Percentiles rank a stretch among this genome's conserved stretches.
Evolutionary conservation across 805 yeast genomes (phyloP).

Genomic region (Monosporozyma siamensis): DNA sequence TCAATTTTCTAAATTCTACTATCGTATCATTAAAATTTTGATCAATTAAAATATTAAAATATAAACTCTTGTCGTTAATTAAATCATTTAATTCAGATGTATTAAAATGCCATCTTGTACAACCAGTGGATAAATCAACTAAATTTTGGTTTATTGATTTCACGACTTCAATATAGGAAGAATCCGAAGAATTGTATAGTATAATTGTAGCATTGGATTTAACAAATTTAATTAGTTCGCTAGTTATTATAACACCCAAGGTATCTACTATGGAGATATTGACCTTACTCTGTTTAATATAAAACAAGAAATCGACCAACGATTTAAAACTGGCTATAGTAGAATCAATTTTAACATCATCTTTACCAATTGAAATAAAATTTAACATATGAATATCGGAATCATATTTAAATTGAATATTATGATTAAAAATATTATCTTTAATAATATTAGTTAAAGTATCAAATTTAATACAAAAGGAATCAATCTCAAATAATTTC

Average conservation of each 20-base stretch:
- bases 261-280: background rate
- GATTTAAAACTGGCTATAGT: constrained; percentile 8
- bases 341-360: background rate
- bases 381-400: background rate
- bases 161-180: constrained; percentile 7
- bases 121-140: constrained; percentile 7
- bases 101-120: constrained; percentile 11
- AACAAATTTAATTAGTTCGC: constrained; percentile 20
- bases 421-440: constrained; percentile 12
- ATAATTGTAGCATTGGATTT: constrained; percentile 16
- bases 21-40: constrained; percentile 16
- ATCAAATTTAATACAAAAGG: constrained; percentile 13
- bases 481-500: constrained; percentile 10
- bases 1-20: constrained; percentile 10
- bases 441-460: constrained; percentile 11
- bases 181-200: constrained; percentile 9
- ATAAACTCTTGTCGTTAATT: constrained; percentile 17
- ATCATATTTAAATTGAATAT: constrained; percentile 6
- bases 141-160: constrained; percentile 9
- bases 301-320: constrained; percentile 7
- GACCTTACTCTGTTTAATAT: background rate
- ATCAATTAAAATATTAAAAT: constrained; percentile 20
- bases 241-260: constrained; percentile 15
- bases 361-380: background rate
- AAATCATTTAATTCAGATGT: constrained; percentile 13